Percentiles rank a stretch among this genome's conserved stretches.
Evolutionary conservation across 2,329 filamentous ascomycete genomes (phyloP).

Genomic region (Fusarium tricinctum): DNA sequence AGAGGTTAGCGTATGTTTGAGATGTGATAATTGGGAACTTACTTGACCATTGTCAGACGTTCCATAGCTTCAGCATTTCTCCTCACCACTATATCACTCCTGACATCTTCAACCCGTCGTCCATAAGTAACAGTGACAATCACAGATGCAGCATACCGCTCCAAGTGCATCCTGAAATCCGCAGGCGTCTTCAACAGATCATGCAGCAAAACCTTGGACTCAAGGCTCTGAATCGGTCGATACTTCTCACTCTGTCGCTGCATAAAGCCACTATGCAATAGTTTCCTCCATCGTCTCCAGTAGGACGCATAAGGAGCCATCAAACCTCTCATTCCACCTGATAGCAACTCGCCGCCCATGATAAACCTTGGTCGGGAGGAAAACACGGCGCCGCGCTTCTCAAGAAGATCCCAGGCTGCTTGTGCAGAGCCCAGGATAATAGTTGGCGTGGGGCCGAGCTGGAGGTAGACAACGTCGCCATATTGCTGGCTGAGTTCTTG

Average conservation of each 20-base stretch:
- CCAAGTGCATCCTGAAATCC: constrained; percentile 46
- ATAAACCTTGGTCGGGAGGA: constrained; percentile 63
- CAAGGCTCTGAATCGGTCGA: constrained; percentile 57
- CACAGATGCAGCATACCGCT: constrained; percentile 56
- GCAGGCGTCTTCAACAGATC: constrained; percentile 54
- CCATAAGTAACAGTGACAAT: constrained; percentile 61
- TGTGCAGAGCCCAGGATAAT: constrained; percentile 60
- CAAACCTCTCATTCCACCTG: constrained; percentile 58
- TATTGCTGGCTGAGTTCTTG: constrained; percentile 55
- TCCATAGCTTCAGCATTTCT: constrained; percentile 60
- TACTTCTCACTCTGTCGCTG: constrained; percentile 60
- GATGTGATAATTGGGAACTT: constrained; percentile 5
- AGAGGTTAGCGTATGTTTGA: rapidly evolving
- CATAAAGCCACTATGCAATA: constrained; percentile 61
- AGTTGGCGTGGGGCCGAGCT: constrained; percentile 59
- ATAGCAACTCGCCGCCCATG: constrained; percentile 60
- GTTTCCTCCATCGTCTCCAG: constrained; percentile 60
- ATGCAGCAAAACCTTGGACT: constrained; percentile 58
- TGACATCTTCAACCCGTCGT: constrained; percentile 48
- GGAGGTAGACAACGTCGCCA: constrained; percentile 60
- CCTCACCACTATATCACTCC: constrained; percentile 55
- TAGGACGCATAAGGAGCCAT: constrained; percentile 60
- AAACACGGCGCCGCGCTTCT: constrained; percentile 59
- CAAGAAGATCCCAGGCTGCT: constrained; percentile 60
- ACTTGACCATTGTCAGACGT: constrained; percentile 60